Percentiles rank a stretch among this genome's conserved stretches.
Conservation (phyloP, 129 eudicot genomes). For the Chrysanthemum seticuspe region DNA sequence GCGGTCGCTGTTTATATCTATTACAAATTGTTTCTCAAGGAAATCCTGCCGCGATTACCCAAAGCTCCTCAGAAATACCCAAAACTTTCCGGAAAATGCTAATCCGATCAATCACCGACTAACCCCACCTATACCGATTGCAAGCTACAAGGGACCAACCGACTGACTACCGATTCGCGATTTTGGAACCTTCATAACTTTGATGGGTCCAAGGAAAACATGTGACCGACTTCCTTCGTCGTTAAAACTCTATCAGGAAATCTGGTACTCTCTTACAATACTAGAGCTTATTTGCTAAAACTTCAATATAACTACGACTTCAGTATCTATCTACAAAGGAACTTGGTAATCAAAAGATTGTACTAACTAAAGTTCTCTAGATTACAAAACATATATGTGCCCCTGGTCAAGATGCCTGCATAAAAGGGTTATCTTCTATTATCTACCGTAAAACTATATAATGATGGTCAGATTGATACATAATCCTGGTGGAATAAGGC, state of each 20-base stretch:
- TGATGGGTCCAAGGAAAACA: slow-evolving; percentile 2
- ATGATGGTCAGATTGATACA: not conserved
- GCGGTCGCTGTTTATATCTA: too few relatives aligned
- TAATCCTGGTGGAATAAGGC: not conserved
- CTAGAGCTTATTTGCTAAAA: not conserved
- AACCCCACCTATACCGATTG: too few relatives aligned
- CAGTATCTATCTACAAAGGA: not conserved
- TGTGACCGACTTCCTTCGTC: not conserved
- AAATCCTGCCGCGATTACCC: too few relatives aligned
- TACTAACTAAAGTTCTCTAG: not conserved
- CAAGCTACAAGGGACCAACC: too few relatives aligned
- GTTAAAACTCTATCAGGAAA: slow-evolving; percentile 2
- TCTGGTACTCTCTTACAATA: slow-evolving; percentile 4
- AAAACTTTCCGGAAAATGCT: too few relatives aligned
- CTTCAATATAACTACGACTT: not conserved
- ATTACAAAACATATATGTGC: not conserved
- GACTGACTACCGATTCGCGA: too few relatives aligned
- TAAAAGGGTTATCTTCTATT: not conserved
- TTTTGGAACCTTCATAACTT: not conserved
- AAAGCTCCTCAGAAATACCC: too few relatives aligned
- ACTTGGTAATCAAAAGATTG: not conserved
- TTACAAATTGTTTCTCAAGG: too few relatives aligned
- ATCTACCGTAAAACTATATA: not conserved
- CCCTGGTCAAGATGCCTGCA: not conserved
- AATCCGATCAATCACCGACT: too few relatives aligned